Evolutionary conservation across 2,329 filamentous ascomycete genomes (phyloP).

Genomic region (Aspergillus vadensis): DNA sequence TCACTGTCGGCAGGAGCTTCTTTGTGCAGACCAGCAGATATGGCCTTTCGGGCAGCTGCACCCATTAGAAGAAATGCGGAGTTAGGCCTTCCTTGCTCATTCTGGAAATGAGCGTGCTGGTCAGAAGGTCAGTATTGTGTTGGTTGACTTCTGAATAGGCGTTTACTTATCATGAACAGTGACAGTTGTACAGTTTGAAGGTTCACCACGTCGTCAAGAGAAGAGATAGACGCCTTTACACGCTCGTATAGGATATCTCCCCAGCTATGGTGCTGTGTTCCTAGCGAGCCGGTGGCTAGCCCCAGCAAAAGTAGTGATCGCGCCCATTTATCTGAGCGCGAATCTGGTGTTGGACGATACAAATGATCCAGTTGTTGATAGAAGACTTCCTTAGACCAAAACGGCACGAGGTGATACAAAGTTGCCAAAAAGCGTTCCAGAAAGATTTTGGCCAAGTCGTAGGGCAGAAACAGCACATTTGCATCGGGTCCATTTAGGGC

Average conservation of each 20-base stretch:
- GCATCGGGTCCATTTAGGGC: slow-evolving; percentile 25
- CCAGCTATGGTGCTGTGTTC: slow-evolving; percentile 43
- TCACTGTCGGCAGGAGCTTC: slow-evolving; percentile 36
- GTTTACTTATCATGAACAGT: slow-evolving; percentile 49
- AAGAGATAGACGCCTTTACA: slow-evolving; percentile 42
- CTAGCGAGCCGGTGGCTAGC: slow-evolving; percentile 42
- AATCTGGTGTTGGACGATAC: slow-evolving; percentile 34
- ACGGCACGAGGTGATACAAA: slow-evolving; percentile 44
- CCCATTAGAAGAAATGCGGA: slow-evolving; percentile 47
- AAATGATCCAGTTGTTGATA: slow-evolving; percentile 39
- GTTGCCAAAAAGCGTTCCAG: slow-evolving; percentile 46
- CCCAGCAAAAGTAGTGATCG: slow-evolving; percentile 44
- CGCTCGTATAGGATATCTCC: slow-evolving; percentile 48
- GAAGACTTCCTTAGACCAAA: slow-evolving; percentile 39
- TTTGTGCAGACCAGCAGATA: slow-evolving; percentile 50
- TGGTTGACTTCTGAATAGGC: not conserved
- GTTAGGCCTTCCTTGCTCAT: slow-evolving; percentile 49
- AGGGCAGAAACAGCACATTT: slow-evolving; percentile 42
- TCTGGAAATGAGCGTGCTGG: slow-evolving; percentile 46
- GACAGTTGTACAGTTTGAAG: slow-evolving; percentile 48
- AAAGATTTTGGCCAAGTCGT: slow-evolving; percentile 41
- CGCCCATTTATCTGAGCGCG: slow-evolving; percentile 37
- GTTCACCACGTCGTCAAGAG: slow-evolving; percentile 49
- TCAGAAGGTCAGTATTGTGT: slow-evolving; percentile 10
- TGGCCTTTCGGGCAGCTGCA: slow-evolving; percentile 45